phyloP scores from a whole-genome alignment of 345 rosid genomes.

The Crucihimalaya himalaica region DNA sequence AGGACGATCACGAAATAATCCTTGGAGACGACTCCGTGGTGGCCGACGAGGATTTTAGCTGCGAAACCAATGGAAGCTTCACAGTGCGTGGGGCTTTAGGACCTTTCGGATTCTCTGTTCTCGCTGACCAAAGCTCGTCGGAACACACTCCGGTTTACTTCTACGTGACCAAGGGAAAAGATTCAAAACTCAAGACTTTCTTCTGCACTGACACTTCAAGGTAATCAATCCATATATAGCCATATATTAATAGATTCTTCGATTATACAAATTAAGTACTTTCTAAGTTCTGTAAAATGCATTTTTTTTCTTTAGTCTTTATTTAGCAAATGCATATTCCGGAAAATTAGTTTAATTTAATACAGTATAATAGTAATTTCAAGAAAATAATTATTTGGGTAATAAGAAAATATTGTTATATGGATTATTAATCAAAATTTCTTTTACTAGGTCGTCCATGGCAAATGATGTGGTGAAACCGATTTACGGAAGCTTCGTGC shows the following conservation, averaged over 20 bases:
- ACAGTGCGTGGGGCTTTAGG: constrained; percentile 58
- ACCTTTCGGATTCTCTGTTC: constrained; percentile 74
- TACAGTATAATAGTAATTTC: too few relatives aligned
- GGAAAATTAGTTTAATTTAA: neutral
- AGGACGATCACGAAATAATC: constrained; percentile 27
- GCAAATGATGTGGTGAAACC: constrained; percentile 67
- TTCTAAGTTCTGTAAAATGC: too few relatives aligned
- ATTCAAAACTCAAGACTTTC: constrained; percentile 45
- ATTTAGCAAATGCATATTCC: neutral
- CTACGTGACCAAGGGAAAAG: constrained; percentile 47
- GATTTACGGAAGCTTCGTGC: constrained; percentile 60
- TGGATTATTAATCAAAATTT: neutral
- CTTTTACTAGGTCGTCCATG: constrained; percentile 56
- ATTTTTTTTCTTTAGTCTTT: too few relatives aligned
- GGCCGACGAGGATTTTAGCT: constrained; percentile 37
- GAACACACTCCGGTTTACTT: constrained; percentile 79
- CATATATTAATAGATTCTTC: neutral
- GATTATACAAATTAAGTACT: neutral
- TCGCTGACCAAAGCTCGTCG: constrained; percentile 62
- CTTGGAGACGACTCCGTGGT: constrained; percentile 40
- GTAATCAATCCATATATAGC: constrained; percentile 36
- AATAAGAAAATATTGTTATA: neutral
- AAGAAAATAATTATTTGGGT: neutral
- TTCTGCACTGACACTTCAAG: constrained; percentile 81
- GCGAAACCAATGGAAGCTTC: constrained; percentile 50